phyloP scores from a whole-genome alignment of 2,329 filamentous ascomycete genomes.

The Coccinonectria pachysandricola region DNA sequence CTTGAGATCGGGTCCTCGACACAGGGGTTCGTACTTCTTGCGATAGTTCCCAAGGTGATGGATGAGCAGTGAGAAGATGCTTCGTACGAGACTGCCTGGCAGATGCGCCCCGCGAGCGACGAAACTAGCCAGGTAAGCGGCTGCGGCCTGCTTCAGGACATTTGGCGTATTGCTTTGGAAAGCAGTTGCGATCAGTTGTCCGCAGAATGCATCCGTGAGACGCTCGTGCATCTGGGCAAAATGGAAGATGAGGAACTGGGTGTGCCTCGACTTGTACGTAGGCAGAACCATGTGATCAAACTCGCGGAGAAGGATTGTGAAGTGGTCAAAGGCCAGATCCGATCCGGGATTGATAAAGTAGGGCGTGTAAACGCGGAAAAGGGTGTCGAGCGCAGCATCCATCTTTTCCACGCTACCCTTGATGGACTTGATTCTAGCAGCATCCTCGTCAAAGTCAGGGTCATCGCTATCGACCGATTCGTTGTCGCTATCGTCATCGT shows the following conservation, averaged over 20 bases:
- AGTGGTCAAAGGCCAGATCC: constrained; percentile 58
- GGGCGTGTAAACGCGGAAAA: constrained; percentile 75
- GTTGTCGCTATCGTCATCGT: constrained; percentile 56
- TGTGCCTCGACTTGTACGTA: constrained; percentile 83
- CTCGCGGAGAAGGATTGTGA: constrained; percentile 71
- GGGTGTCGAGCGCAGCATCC: constrained; percentile 76
- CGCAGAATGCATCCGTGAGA: constrained; percentile 74
- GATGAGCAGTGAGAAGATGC: constrained; percentile 71
- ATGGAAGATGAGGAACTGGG: constrained; percentile 93
- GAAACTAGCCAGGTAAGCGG: constrained; percentile 89
- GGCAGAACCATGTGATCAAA: constrained; percentile 84
- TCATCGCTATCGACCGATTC: constrained; percentile 66
- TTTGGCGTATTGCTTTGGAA: constrained; percentile 55
- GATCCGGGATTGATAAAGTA: constrained; percentile 60
- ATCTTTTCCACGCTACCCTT: constrained; percentile 83
- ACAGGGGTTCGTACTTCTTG: constrained; percentile 59
- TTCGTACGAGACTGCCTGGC: constrained; percentile 62
- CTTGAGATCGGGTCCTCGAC: constrained; percentile 74
- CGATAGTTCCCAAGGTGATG: constrained; percentile 68
- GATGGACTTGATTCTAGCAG: constrained; percentile 56
- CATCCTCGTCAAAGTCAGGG: constrained; percentile 52
- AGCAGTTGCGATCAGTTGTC: constrained; percentile 47
- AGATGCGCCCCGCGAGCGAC: constrained; percentile 83
- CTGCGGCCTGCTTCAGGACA: constrained; percentile 71
- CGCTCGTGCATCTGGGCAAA: constrained; percentile 75